A percentile compares a stretch with the other conserved stretches of the same genome.
Evolutionary conservation across 2,329 filamentous ascomycete species (phyloP).

Genomic region (Magnaporthiopsis rhizophila): DNA sequence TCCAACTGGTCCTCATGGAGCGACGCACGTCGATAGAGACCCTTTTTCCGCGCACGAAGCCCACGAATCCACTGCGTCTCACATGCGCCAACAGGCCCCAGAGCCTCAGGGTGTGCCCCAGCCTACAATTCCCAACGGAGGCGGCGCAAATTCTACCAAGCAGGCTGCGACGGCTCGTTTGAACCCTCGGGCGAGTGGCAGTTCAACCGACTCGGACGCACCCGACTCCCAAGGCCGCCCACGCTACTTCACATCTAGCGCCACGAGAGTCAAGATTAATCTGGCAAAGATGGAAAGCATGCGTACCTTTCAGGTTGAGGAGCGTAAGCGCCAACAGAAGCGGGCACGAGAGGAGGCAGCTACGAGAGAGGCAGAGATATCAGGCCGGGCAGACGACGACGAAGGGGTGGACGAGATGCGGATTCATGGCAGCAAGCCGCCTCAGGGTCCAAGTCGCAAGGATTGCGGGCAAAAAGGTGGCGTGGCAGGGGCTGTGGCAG

Average conservation of each 20-base stretch:
- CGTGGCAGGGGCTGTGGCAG: too few species aligned
- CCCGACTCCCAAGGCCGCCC: slow-evolving; percentile 6
- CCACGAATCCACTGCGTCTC: background rate
- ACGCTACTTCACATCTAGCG: slow-evolving; percentile 5
- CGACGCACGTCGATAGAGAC: background rate
- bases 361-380: background rate
- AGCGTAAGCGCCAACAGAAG: slow-evolving; percentile 1
- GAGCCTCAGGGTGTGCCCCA: background rate
- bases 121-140: background rate
- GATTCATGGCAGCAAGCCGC: too few species aligned
- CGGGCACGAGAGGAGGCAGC: background rate
- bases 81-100: too few species aligned
- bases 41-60: background rate
- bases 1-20: background rate
- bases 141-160: slow-evolving; percentile 3
- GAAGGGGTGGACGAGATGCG: too few species aligned
- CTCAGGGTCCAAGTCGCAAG: too few species aligned
- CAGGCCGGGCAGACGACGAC: too few species aligned
- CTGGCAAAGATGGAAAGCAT: slow-evolving; percentile 4
- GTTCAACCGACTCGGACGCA: slow-evolving; percentile 5
- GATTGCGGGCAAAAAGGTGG: too few species aligned
- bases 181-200: background rate
- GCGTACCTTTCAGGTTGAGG: slow-evolving; percentile 4
- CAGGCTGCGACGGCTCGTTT: slow-evolving; percentile 8
- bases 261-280: slow-evolving; percentile 2